phyloP scores from a whole-genome alignment of 148 eudicot genomes.

The Nepenthes mirabilis region DNA sequence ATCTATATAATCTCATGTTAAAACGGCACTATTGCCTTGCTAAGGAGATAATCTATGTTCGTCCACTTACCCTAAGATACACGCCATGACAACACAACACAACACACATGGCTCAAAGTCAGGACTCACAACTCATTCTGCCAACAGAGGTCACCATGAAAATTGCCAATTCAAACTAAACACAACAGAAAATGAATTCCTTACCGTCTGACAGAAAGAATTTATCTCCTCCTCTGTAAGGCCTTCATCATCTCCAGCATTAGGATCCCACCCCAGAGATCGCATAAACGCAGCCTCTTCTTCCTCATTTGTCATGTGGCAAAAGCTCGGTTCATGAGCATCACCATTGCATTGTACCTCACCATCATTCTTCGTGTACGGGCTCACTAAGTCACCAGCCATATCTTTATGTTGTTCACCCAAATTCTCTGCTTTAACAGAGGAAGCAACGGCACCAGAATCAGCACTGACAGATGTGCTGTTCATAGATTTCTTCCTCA shows the following conservation, averaged over 20 bases:
- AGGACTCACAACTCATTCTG: not conserved
- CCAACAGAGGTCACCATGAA: not conserved
- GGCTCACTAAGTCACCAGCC: conserved; percentile 12
- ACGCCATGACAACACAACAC: not conserved
- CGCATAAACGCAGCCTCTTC: conserved; percentile 6
- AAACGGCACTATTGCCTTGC: too few species aligned
- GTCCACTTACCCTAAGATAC: not conserved
- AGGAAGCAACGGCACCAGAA: conserved; percentile 19
- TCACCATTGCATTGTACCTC: conserved; percentile 34
- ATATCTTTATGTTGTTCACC: conserved; percentile 20
- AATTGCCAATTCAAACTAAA: not conserved
- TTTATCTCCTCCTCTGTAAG: conserved; percentile 7
- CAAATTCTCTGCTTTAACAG: conserved; percentile 19
- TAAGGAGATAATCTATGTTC: too few species aligned
- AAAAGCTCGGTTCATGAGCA: conserved; percentile 5
- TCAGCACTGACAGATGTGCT: conserved; percentile 15
- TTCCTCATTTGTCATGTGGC: not conserved
- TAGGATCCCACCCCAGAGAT: conserved; percentile 6
- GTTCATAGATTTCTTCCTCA: conserved; percentile 62
- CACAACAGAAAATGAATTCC: not conserved
- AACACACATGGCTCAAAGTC: not conserved
- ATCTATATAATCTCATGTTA: too few species aligned
- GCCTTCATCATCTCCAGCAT: conserved; percentile 6
- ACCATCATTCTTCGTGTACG: conserved; percentile 20
- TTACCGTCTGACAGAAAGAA: conserved; percentile 3